Base-by-base conservation (phyloP, 2,329 filamentous ascomycete genomes). In the Monosporascus cannonballus region DNA sequence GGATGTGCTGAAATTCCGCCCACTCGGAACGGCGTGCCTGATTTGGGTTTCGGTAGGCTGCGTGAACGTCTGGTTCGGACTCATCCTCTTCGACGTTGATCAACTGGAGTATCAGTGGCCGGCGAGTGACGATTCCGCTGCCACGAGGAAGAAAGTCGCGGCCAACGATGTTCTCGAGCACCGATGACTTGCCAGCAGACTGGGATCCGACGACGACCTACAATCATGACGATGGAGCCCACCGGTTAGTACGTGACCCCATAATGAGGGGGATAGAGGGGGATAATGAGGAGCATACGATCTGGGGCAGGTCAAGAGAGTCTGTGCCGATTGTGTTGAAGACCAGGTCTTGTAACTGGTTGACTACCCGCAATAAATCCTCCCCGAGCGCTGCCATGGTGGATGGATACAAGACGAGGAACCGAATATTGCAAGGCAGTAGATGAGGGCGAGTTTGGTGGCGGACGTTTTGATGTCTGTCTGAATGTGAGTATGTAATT, bases 311-410 rank as follows among this genome's bases (percentile, higher is more conserved):
- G 74, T 99, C 94, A 56, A 99, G 82, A 50, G 93, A 97, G 73
- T 99, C 94, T 77, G 92, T 97, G 73, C 94, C 94, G 72, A 99
- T 99, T 62, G 94, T 99, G 76, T 99, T 99, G 79, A 99, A 99
- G 67, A 99, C 94, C 68, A 99, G 76, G 73, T 97, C 94, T 74
- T 99, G 94, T 67, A 99, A 81, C 79, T 96, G 96, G 80, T 99
- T 99, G 76, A 99, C 94, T 60, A 91, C 95, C 64, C 84, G 85
- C 70, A 99, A 84, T 73, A 99, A 79, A 74, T 99, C 92, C 74
- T 99, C 94, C 69, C 94, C 93, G 66, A 99, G 85, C 67, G 93
- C 85, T 69, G 94, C 89, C 94, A 97, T 99, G 70, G 61, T 64
- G 62, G 55, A 63, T 58, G 50, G 53, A 50, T 48, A 53, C 24